These are phyloP conservation scores for Akanthomyces dipterigenus DNA, from an alignment of 2,329 filamentous ascomycete genomes.

Conservation along the genomic window DNA sequence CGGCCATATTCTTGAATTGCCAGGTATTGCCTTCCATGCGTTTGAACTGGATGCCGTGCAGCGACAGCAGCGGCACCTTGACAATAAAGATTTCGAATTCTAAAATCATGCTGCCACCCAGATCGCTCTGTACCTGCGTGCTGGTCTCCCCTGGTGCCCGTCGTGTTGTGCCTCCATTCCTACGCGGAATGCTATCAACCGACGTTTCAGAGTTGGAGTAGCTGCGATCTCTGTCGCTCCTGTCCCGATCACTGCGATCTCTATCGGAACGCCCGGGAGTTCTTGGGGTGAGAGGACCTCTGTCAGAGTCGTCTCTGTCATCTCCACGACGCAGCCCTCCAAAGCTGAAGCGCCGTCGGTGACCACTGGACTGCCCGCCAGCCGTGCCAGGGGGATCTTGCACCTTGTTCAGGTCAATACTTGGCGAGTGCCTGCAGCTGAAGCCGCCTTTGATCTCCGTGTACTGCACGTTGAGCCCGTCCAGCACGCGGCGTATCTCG, in stretches of 20 bases:
- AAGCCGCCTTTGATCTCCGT: conserved; percentile 92
- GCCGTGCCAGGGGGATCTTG: conserved; percentile 58
- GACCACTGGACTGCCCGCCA: conserved; percentile 45
- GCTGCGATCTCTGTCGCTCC: conserved; percentile 50
- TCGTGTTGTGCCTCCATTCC: conserved; percentile 44
- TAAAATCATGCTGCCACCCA: conserved; percentile 75
- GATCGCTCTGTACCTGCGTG: conserved; percentile 84
- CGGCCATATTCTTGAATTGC: conserved; percentile 98
- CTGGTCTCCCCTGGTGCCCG: conserved; percentile 77
- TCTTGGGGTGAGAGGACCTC: conserved; percentile 33
- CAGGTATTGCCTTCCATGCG: conserved; percentile 91
- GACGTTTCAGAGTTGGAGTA: conserved; percentile 85
- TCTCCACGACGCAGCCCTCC: conserved; percentile 54
- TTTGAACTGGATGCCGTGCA: conserved; percentile 98
- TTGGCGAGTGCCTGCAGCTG: conserved; percentile 78
- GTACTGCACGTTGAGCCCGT: conserved; percentile 83
- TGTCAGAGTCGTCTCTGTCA: conserved; percentile 57
- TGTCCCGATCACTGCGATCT: conserved; percentile 11
- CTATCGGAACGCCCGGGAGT: conserved; percentile 39
- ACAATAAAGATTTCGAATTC: conserved; percentile 97
- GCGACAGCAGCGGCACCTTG: conserved; percentile 85
- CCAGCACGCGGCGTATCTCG: conserved; percentile 86
- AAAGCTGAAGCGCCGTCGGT: conserved; percentile 78
- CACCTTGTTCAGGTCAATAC: conserved; percentile 76
- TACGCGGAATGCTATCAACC: conserved; percentile 61